Conservation (phyloP, 202 grass and related monocot genomes). For the Zizania palustris region DNA sequence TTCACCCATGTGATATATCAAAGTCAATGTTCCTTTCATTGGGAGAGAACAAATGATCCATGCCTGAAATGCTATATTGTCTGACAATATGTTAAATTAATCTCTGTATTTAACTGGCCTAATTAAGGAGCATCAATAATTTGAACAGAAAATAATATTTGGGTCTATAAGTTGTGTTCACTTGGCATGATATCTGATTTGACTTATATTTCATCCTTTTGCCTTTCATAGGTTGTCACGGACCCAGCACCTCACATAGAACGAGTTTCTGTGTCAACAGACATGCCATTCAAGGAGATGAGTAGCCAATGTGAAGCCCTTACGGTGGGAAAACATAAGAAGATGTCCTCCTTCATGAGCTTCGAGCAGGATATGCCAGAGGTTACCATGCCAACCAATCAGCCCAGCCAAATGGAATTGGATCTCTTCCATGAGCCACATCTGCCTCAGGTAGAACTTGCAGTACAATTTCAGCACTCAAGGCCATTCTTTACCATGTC, state of each 20-base stretch:
- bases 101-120: not conserved
- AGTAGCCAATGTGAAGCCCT: constrained; percentile 86
- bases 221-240: constrained; percentile 47
- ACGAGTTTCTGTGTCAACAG: constrained; percentile 47
- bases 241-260: constrained; percentile 61
- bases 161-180: not conserved
- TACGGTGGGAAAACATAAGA: constrained; percentile 72
- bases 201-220: constrained; percentile 12
- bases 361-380: constrained; percentile 50
- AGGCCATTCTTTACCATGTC: constrained; percentile 1
- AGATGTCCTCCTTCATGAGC: constrained; percentile 78
- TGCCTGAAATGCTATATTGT: constrained; percentile 16
- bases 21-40: not conserved
- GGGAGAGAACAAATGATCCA: constrained; percentile 1
- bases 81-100: constrained; percentile 5
- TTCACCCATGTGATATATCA: not conserved
- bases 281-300: constrained; percentile 83
- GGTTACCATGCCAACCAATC: constrained; percentile 5
- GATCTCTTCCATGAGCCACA: constrained; percentile 33
- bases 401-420: constrained; percentile 38
- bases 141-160: not conserved
- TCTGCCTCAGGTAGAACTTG: constrained; percentile 35
- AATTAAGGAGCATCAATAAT: not conserved
- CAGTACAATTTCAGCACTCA: not conserved
- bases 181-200: constrained; percentile 13